Evolutionary conservation across 1,284 basidiomycete genomes (phyloP).

Genomic region (Tetrapyrgos nigripes): DNA sequence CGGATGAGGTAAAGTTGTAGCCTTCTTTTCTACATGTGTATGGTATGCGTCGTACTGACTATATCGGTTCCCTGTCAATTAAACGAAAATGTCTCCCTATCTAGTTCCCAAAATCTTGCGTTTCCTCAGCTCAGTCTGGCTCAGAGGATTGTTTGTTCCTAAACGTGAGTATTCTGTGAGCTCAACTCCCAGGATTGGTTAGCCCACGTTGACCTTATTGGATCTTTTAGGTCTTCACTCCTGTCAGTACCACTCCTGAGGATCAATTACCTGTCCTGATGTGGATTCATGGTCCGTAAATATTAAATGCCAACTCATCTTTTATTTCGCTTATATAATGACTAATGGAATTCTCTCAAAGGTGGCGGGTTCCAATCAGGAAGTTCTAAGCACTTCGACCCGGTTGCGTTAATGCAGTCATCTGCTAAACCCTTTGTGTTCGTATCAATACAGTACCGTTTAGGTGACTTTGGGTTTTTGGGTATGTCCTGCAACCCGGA

Average conservation of each 20-base stretch:
- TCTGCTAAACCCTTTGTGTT: conserved; percentile 43
- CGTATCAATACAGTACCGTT: conserved; percentile 46
- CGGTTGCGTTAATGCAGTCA: conserved; percentile 31
- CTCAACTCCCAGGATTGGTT: too few relatives aligned
- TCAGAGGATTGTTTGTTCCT: conserved; percentile 49
- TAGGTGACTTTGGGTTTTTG: conserved; percentile 49
- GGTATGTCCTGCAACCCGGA: too few relatives aligned
- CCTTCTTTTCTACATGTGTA: neutral
- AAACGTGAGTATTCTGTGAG: conserved; percentile 35
- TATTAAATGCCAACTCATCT: too few relatives aligned
- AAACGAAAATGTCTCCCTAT: neutral
- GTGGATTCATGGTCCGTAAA: conserved; percentile 40
- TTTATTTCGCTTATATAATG: too few relatives aligned
- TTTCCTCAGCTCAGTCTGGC: neutral
- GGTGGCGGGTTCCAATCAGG: conserved; percentile 47
- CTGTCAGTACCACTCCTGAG: conserved; percentile 25
- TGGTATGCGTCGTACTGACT: too few relatives aligned
- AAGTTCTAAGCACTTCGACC: conserved; percentile 34
- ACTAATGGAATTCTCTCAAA: conserved; percentile 13
- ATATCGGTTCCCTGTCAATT: too few relatives aligned
- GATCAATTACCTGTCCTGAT: conserved; percentile 42
- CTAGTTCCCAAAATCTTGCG: neutral
- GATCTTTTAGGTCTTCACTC: conserved; percentile 38
- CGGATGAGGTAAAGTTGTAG: conserved; percentile 31
- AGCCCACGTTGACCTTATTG: too few relatives aligned